phyloP scores from a whole-genome alignment of 2,329 filamentous ascomycete genomes.

The Aspergillus sp. region DNA sequence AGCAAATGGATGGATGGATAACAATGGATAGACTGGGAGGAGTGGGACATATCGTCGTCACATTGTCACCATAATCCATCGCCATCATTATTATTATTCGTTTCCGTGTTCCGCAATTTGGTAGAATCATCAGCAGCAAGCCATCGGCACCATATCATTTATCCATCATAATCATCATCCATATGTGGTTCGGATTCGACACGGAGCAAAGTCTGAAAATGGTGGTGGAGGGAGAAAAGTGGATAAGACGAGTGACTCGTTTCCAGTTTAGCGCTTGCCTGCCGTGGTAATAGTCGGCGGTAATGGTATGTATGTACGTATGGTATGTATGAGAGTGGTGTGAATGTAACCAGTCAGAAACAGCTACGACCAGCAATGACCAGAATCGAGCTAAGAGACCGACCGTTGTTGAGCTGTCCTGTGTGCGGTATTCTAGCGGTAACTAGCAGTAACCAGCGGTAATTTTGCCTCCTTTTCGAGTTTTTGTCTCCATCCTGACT shows the following conservation, averaged over 20 bases:
- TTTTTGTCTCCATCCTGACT: background rate
- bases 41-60: background rate
- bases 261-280: too few relatives aligned
- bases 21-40: background rate
- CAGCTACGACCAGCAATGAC: slow-evolving; percentile 1
- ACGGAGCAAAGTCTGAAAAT: background rate
- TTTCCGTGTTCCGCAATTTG: background rate
- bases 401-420: background rate
- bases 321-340: background rate
- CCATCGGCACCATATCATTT: background rate
- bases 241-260: too few relatives aligned
- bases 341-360: background rate
- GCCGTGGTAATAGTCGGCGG: background rate
- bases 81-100: background rate
- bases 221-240: background rate
- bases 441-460: background rate
- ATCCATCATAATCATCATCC: background rate
- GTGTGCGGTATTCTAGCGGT: background rate
- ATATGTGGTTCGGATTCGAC: background rate
- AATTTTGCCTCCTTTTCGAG: background rate
- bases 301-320: background rate
- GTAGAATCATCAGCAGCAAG: background rate
- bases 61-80: background rate
- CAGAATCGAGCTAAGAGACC: slow-evolving; percentile 6
- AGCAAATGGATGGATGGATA: background rate